Evolutionary conservation across 495 filamentous ascomycete genomes (phyloP).

Genomic region (Penicillium malachiteum): DNA sequence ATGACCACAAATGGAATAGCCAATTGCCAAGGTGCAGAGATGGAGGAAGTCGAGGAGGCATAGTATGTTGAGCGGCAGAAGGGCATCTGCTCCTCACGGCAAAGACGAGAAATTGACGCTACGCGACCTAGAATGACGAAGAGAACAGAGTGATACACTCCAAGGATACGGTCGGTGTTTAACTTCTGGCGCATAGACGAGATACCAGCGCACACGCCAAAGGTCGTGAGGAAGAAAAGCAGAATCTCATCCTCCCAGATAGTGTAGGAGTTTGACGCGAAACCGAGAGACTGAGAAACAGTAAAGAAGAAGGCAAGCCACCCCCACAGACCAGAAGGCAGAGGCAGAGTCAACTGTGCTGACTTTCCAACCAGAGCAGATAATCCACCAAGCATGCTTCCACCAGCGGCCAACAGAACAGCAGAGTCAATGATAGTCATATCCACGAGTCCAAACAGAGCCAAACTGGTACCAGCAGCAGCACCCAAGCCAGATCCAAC

Average conservation of each 20-base stretch:
- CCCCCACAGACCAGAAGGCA: constrained; percentile 84
- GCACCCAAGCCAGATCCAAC: constrained; percentile 44
- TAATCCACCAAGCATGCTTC: constrained; percentile 61
- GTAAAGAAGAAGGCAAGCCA: constrained; percentile 82
- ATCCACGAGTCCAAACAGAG: constrained; percentile 23
- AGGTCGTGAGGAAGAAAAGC: constrained; percentile 87
- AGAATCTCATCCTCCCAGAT: constrained; percentile 98
- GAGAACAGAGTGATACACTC: constrained; percentile 76
- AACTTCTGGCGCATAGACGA: constrained; percentile 69
- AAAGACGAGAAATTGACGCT: constrained; percentile 87
- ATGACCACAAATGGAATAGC: constrained; percentile 72
- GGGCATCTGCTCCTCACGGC: constrained; percentile 97
- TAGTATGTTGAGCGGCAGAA: constrained; percentile 96
- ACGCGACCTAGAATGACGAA: constrained; percentile 81
- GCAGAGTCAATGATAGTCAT: constrained; percentile 29
- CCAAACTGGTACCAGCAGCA: constrained; percentile 27
- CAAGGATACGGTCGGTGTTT: constrained; percentile 63
- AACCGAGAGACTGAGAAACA: constrained; percentile 77
- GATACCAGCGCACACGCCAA: constrained; percentile 70
- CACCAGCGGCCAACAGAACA: constrained; percentile 53
- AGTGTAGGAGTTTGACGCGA: constrained; percentile 96
- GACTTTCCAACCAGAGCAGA: constrained; percentile 53
- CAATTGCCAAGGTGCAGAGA: constrained; percentile 89
- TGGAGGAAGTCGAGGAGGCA: constrained; percentile 84
- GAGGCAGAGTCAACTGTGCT: constrained; percentile 49